Conservation (phyloP, 2,329 filamentous ascomycete species). For the Diaporthe vexans region DNA sequence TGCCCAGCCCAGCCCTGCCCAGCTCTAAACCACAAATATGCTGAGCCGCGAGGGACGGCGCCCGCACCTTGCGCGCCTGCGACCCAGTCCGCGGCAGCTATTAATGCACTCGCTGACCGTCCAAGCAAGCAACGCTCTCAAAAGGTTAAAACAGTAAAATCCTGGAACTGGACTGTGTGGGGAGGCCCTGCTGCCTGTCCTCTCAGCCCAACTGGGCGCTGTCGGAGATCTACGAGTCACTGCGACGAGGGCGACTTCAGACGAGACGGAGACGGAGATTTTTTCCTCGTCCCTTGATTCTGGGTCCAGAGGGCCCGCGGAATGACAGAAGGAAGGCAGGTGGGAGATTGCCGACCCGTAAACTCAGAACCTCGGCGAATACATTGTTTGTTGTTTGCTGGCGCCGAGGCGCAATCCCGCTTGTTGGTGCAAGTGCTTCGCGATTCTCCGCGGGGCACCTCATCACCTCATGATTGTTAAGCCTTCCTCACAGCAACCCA, state of each 20-base stretch:
- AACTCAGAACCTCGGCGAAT: not conserved
- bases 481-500: not conserved
- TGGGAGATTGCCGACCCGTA: constrained; percentile 2
- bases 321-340: not conserved
- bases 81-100: not conserved
- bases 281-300: no score
- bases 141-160: not conserved
- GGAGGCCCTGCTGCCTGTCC: not conserved
- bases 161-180: not conserved
- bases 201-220: constrained; percentile 21
- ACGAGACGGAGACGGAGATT: constrained; percentile 18
- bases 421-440: constrained; percentile 15
- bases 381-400: not conserved
- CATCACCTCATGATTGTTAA: not conserved
- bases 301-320: not conserved
- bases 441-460: constrained; percentile 7
- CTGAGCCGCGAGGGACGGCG: constrained; percentile 6
- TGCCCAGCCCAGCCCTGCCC: not conserved
- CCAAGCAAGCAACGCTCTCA: constrained; percentile 1
- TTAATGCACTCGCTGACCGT: not conserved
- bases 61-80: constrained; percentile 1
- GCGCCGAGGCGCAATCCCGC: not conserved
- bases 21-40: constrained; percentile 18
- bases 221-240: constrained; percentile 24
- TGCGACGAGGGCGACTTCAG: not conserved